Evolutionary conservation across 495 filamentous ascomycete species (phyloP).

Genomic region (Talaromyces wortmannii): DNA sequence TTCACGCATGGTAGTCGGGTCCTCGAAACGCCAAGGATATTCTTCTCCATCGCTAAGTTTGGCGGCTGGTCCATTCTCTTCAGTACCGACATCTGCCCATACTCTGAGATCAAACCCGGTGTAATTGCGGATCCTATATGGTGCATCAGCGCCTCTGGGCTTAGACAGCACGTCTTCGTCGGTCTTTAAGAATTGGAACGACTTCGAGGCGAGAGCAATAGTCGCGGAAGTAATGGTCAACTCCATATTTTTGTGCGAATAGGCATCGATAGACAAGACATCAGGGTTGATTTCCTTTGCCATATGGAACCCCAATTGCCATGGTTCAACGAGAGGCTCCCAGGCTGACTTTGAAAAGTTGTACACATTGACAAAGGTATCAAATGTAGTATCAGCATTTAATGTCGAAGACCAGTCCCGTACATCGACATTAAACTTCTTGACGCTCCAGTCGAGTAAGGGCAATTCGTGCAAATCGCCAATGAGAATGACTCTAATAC

Average conservation of each 20-base stretch:
- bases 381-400: constrained; percentile 79
- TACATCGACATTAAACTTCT: constrained; percentile 75
- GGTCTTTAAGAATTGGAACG: constrained; percentile 79
- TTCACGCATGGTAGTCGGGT: constrained; percentile 89
- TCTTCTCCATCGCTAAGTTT: constrained; percentile 86
- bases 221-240: constrained; percentile 89
- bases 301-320: constrained; percentile 88
- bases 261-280: constrained; percentile 72
- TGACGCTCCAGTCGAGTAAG: constrained; percentile 88
- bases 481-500: constrained; percentile 88
- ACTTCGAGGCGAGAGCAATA: constrained; percentile 88
- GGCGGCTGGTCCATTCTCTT: constrained; percentile 59
- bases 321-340: constrained; percentile 95
- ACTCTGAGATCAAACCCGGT: constrained; percentile 87
- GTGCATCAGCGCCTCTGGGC: constrained; percentile 83
- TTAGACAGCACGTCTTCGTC: constrained; percentile 93
- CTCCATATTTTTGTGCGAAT: constrained; percentile 84
- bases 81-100: constrained; percentile 64
- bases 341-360: constrained; percentile 98
- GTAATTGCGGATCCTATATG: constrained; percentile 89
- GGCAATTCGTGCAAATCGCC: constrained; percentile 93
- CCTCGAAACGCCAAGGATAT: constrained; percentile 91
- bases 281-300: constrained; percentile 71
- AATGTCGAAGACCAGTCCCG: constrained; percentile 86
- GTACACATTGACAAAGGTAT: constrained; percentile 93